Base-by-base conservation (phyloP, 495 filamentous ascomycete species). In the Penicillium flavigenum region DNA sequence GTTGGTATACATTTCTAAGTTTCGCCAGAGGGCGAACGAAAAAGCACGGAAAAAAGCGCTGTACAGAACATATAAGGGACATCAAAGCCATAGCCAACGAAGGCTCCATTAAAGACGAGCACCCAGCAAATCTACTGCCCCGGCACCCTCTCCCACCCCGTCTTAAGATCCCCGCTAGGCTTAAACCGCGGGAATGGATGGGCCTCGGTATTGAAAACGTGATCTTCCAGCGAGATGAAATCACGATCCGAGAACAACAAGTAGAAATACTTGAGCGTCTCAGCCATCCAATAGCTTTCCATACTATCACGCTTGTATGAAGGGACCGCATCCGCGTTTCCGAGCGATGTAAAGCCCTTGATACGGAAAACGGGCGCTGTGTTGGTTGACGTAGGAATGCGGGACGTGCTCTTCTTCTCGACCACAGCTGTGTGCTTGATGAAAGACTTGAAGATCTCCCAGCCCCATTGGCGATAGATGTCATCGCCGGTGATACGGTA, bases 221-320 rank as follows among this genome's bases (percentile, higher is more conserved):
- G 76, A 48, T 92, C 80, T 60, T 92, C 87, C 32, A 98, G 78
- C 10, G 92, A 89, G 46, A 97, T 78, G 49, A 97, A 75, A 42
- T 96, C 90, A 49, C 86, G 79, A 8, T 88, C 86, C 22, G 90
- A 93, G 74, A 99, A 98, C 47, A 98, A 80, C 27, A 98, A 82
- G 70, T 96, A 98, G 64, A 98, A 88, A 63, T 98, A 98, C 75
- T 99, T 99, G 39, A 99, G 79, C 36, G 95, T 99, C 76, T 99
- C 95, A 41, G 94, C 92, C 75, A 98, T 86, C 94, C 91, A 96
- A 70, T 93, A 96, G 63, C 90, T 92, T 73, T 96, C 91, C 91
- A 94, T 94, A 58, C 94, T 94, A 72, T 96, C 90, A 22, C 83
- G 78, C 52, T 74, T 73, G 17, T 64, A 60, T 0, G 89, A 80